Base-by-base conservation (phyloP, 192 early-diverging fungal genomes). In the Mortierella alpina region DNA sequence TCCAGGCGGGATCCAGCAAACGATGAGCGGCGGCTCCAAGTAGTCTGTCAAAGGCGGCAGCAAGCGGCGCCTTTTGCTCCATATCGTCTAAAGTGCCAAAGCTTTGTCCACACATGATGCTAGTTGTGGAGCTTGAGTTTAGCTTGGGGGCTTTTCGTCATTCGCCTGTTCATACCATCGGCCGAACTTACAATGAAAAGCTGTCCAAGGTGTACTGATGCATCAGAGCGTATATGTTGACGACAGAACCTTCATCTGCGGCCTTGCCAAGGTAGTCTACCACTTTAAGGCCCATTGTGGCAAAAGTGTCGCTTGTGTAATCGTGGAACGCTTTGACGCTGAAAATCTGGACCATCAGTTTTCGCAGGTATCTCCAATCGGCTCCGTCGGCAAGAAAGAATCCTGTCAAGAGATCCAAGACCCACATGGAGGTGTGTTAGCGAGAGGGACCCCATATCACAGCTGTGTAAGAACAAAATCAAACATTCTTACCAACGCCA, bases 41-140 rank as follows among this genome's bases (percentile, higher is more conserved):
- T 14, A 75, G 65, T 9, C 57, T 56, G 68, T 88, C 88, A 55
- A 89, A 84, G 7, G 87, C 66, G 8, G n/a, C 66, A 0, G 84
- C 86, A 84, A 89, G 86, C 7, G 58, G 44, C 6, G 10, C 14
- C 50, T 17, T 17, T 2, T 62, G 6, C 9, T 67, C 48, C 7
- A 56, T 56, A 10, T 57, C 13, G 13, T 45, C 15, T 20, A 67
- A 22, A 44, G 15, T 48, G 7, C 66, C 66, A 23, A 67, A 67
- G 22, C 15, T 56, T 13, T 67, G 15, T 58, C 66, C 66, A 47
- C 41, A 67, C 13, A n/a, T n/a, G n/a, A 58, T 44, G 6, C 66
- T 67, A 11, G 10, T 57, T 67, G 9, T 2, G 14, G 20, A 31
- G 6, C 7, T 45, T 8, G 39, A 20, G 6, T 45, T n/a, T 31